Base-by-base conservation (phyloP, 2,329 filamentous ascomycete genomes). In the Alternaria infectoria region DNA sequence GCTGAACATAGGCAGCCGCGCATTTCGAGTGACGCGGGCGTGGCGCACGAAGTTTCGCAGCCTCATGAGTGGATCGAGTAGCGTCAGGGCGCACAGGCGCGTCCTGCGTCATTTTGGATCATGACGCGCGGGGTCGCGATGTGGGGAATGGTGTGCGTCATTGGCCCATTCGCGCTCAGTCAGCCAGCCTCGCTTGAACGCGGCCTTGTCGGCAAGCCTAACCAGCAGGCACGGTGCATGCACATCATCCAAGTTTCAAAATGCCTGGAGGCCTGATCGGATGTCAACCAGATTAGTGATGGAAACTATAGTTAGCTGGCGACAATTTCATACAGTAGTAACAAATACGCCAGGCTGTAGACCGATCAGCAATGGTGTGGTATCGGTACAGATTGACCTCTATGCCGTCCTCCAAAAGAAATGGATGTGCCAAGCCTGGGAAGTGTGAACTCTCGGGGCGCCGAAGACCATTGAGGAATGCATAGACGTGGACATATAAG, bases 11-110 rank as follows among this genome's bases (percentile, higher is more conserved):
- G 61, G 61, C 21, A 73, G 46, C 30, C 26, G 45, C 15, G 30
- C 12, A 40, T 61, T 69, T 47, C 61, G 62, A n/a, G 66, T 50
- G 17, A 65, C 40, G 52, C 62, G 64, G 49, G 62, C 68, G 59
- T 65, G 54, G 44, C 57, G 62, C 44, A 69, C 51, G 30, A 73
- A 59, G 36, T 56, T 68, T 12, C 65, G 68, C 26, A 74, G 57
- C 59, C 69, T 59, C 72, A 72, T 74, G 52, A 58, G 36, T 46
- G 46, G 26, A 46, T 57, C 28, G 45, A 32, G 30, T 47, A 30
- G 32, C 30, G 25, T 26, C 23, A 19, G 56, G 44, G 26, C 23
- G 54, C 43, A 58, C 47, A 26, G 55, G 28, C 19, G 36, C 36
- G 36, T 40, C 15, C 36, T 51, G 26, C 47, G 47, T 50, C 17